Conservation (phyloP, 2,329 filamentous ascomycete genomes). For the Penicillium sp. region DNA sequence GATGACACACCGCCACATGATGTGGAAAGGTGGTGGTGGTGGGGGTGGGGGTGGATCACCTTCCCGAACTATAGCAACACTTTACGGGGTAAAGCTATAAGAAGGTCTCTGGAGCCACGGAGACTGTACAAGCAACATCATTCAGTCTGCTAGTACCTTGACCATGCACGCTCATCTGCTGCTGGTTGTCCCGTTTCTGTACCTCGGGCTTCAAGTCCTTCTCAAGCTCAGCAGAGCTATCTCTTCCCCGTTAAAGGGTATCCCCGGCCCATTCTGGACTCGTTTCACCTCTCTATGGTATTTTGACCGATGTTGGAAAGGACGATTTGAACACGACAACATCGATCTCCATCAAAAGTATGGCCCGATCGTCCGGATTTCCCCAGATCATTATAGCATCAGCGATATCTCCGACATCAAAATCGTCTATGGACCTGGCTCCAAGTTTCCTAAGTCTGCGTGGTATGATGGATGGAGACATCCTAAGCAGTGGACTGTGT, state of each 20-base stretch:
- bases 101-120: background rate
- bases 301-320: conserved; percentile 36
- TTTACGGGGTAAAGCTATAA: background rate
- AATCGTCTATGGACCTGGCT: conserved; percentile 44
- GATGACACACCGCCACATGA: background rate
- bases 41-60: conserved; percentile 26
- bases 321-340: conserved; percentile 41
- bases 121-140: background rate
- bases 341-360: conserved; percentile 43
- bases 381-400: conserved; percentile 51
- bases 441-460: conserved; percentile 40
- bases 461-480: conserved; percentile 38
- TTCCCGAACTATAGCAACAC: background rate
- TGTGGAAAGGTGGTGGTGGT: conserved; percentile 14
- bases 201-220: conserved; percentile 14
- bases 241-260: conserved; percentile 36
- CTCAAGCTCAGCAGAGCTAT: conserved; percentile 21
- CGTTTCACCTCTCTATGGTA: conserved; percentile 50
- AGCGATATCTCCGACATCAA: conserved; percentile 43
- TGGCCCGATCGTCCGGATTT: conserved; percentile 49
- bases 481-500: conserved; percentile 33
- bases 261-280: conserved; percentile 49
- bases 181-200: conserved; percentile 11
- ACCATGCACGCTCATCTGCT: conserved; percentile 14
- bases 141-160: background rate